Evolutionary conservation across 148 eudicot species (phyloP), one percentile per base, ranked within the genome.

Genomic region (Oxyria digyna): DNA sequence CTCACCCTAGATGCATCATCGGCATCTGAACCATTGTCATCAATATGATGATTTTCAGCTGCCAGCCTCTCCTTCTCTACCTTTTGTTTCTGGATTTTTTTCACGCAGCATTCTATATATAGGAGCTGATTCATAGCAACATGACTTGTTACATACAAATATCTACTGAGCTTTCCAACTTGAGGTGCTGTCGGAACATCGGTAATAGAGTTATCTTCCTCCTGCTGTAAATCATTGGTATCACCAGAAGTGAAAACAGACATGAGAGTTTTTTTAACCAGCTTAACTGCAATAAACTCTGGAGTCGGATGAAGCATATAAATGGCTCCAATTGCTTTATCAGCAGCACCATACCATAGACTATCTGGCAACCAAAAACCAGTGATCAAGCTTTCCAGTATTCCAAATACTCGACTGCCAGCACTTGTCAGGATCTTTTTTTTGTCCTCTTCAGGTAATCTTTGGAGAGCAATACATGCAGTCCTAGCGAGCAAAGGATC

Each of bases 401-500:
- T 78, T 50, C 84, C 86, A 79, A 93, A 86, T 35, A 93, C 67
- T 70, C 92, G 84, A 76, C 68, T 82, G 35, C 87, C 88, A 71
- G 78, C 81, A 52, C 68, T 89, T 24, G 82, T 78, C 67, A 93
- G 77, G 72, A 93, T 75, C 49, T 81, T 89, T 83, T 86, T 85
- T 81, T 82, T 88, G 75, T 93, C 98, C 49, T 90, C 96, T 72
- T 81, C 90, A 50, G 98, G 81, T 69, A 93, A 74, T 79, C 95
- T 87, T 77, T 89, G 95, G 54, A 93, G 85, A 74, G 90, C 91
- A 74, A 80, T 59, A 73, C 98, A 93, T 40, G 96, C 96, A 76
- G 89, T 93, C 75, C 98, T 86, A 45, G 98, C 98, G 69, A 93
- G 95, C 79, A 93, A 80, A 78, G 98, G 97, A 63, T 93, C 98